These are phyloP conservation scores for Rubroboletus pulcherrimus DNA, from an alignment of 768 basidiomycete species.

Conservation along the genomic window DNA sequence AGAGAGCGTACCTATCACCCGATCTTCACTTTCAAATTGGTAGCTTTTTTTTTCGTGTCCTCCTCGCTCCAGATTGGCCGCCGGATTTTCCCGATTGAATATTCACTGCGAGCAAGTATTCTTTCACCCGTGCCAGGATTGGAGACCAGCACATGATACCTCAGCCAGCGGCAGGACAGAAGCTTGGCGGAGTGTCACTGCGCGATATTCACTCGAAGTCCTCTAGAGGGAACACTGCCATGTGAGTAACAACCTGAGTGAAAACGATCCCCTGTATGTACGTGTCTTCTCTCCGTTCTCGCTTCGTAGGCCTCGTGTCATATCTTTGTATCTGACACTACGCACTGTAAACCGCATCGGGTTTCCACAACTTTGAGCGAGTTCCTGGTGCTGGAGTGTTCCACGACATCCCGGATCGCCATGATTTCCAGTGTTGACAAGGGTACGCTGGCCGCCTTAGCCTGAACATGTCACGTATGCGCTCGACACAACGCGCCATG, in stretches of 20 bases:
- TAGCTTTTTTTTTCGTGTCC: conserved; percentile 27
- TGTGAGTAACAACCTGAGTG: background rate
- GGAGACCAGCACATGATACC: background rate
- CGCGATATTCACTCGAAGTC: background rate
- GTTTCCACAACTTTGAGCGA: background rate
- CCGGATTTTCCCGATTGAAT: background rate
- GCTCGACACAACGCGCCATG: background rate
- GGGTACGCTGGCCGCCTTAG: no score
- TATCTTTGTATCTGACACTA: background rate
- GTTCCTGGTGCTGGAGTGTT: background rate
- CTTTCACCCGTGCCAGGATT: background rate
- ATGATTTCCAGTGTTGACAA: background rate
- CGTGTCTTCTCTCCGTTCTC: background rate
- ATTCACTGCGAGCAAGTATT: background rate
- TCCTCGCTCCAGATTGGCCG: background rate
- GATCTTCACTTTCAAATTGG: conserved; percentile 52
- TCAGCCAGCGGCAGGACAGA: background rate
- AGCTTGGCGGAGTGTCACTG: background rate
- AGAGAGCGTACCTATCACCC: conserved; percentile 58
- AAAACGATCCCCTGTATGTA: background rate
- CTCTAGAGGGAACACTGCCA: background rate
- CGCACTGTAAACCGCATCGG: background rate
- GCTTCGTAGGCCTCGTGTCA: no score
- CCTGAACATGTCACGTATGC: no score
- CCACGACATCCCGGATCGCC: background rate